Evolutionary conservation across 768 basidiomycete species (phyloP).

Genomic region (Termitomyces bulborhizus): DNA sequence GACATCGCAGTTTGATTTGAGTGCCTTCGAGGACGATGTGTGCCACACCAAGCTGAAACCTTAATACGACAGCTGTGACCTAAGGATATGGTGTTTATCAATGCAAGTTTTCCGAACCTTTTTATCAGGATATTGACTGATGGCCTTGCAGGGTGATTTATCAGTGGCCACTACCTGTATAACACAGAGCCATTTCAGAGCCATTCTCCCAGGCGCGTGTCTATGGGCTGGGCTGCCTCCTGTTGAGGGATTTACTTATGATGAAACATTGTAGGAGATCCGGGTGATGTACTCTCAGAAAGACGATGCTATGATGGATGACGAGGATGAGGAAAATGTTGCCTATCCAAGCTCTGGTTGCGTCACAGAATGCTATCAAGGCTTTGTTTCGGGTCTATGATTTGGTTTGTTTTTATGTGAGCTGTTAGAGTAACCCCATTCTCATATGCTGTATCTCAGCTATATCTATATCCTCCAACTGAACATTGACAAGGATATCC

Average conservation of each 20-base stretch:
- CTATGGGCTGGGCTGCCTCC: slow-evolving; percentile 85
- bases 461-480: slow-evolving; percentile 73
- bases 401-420: slow-evolving; percentile 52
- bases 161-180: slow-evolving; percentile 78
- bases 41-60: slow-evolving; percentile 93
- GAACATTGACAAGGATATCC: slow-evolving; percentile 92
- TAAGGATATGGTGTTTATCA: slow-evolving; percentile 87
- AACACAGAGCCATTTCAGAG: too few relatives aligned
- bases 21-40: slow-evolving; percentile 86
- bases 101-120: slow-evolving; percentile 42
- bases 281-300: slow-evolving; percentile 56
- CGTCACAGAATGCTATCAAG: slow-evolving; percentile 63
- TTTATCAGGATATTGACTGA: background rate
- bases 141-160: slow-evolving; percentile 62
- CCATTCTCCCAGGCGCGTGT: slow-evolving; percentile 71
- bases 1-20: slow-evolving; percentile 92
- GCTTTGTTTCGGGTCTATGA: slow-evolving; percentile 77
- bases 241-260: slow-evolving; percentile 77
- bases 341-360: slow-evolving; percentile 68
- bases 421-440: slow-evolving; percentile 15
- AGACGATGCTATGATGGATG: slow-evolving; percentile 32
- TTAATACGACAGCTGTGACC: slow-evolving; percentile 85
- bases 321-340: slow-evolving; percentile 35
- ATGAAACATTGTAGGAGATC: slow-evolving; percentile 63
- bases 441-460: slow-evolving; percentile 22